Conservation (phyloP, 2,329 filamentous ascomycete genomes). For the Teratosphaeria zuluensis region DNA sequence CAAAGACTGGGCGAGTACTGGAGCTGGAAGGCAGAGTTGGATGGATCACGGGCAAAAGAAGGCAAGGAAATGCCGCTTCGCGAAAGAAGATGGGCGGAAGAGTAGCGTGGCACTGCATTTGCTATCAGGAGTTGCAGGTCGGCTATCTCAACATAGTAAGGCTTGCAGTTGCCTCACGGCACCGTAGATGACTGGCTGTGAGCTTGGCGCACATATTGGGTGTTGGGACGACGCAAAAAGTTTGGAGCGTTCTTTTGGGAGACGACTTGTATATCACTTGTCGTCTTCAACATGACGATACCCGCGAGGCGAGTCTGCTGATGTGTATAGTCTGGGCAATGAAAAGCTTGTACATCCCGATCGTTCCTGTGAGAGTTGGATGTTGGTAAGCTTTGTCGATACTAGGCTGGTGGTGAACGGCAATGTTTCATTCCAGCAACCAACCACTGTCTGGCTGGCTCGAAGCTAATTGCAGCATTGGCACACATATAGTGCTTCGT, state of each 20-base stretch:
- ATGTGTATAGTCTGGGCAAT: background rate
- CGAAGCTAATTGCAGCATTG: background rate
- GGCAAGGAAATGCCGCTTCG: conserved; percentile 58
- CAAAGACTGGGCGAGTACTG: conserved; percentile 81
- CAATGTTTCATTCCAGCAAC: background rate
- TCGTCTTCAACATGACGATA: background rate
- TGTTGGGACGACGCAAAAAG: background rate
- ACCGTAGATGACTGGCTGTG: background rate
- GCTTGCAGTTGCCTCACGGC: background rate
- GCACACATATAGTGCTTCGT: too few species aligned
- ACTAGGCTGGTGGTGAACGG: too few species aligned
- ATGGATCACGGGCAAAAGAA: conserved; percentile 48
- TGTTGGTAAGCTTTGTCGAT: too few species aligned
- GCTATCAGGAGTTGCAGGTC: background rate
- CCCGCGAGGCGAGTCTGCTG: background rate
- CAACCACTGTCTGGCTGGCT: background rate
- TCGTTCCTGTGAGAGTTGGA: too few species aligned
- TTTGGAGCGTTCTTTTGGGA: background rate
- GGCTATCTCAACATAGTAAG: background rate
- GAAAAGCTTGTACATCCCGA: background rate
- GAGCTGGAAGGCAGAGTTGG: conserved; percentile 71
- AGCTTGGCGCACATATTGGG: background rate
- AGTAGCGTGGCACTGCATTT: background rate
- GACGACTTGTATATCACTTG: background rate
- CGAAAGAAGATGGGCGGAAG: conserved; percentile 68